These are phyloP conservation scores for Stemphylium beticola DNA, from an alignment of 2,329 filamentous ascomycete genomes.

Conservation along the genomic window DNA sequence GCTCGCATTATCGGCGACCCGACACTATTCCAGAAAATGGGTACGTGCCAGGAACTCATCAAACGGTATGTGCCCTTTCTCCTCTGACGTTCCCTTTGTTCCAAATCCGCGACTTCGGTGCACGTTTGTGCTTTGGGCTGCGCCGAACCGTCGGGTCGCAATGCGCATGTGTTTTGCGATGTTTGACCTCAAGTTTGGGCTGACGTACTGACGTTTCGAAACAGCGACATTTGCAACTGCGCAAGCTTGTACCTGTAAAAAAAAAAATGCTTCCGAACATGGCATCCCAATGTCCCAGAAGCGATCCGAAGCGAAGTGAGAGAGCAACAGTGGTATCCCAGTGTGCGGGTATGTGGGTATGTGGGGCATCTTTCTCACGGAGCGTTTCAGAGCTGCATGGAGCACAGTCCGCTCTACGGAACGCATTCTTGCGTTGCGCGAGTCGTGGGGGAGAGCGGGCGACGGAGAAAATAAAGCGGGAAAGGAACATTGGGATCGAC, in stretches of 20 bases:
- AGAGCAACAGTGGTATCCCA: no score
- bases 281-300: not conserved
- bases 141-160: not conserved
- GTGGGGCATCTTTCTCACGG: no score
- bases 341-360: not conserved
- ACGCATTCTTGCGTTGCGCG: no score
- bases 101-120: not conserved
- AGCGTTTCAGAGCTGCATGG: no score
- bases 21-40: conserved; percentile 93
- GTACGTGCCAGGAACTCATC: conserved; percentile 95
- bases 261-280: conserved; percentile 15
- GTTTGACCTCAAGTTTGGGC: not conserved
- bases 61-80: conserved; percentile 75
- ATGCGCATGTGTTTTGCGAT: not conserved
- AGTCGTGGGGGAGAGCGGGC: no score
- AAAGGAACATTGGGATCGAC: no score
- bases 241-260: conserved; percentile 49
- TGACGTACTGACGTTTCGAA: conserved; percentile 13
- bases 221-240: conserved; percentile 50
- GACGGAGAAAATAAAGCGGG: no score
- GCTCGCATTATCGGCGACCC: conserved; percentile 95
- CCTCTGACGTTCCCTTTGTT: not conserved
- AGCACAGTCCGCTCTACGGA: no score
- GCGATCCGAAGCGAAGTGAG: not conserved
- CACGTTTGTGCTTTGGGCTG: not conserved